Conservation (phyloP, 202 grass and related monocot genomes). For the Carex arenaria region DNA sequence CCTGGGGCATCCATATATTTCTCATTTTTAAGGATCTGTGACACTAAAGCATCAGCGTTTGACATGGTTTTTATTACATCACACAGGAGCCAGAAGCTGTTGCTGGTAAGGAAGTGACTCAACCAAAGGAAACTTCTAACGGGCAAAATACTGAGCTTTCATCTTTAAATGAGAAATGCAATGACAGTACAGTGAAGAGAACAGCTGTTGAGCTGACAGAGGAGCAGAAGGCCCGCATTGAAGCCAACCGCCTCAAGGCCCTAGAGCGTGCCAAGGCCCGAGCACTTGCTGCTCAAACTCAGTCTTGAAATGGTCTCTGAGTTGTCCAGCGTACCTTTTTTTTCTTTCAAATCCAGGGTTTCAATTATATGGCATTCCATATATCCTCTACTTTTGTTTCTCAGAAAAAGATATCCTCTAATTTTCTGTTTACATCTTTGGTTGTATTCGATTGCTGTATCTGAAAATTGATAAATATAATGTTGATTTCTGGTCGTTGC, state of each 20-base stretch:
- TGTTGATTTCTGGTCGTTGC: neutral
- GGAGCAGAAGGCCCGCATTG: conserved; percentile 65
- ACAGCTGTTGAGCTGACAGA: conserved; percentile 37
- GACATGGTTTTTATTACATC: neutral
- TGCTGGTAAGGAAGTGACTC: conserved; percentile 12
- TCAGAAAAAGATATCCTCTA: too few species aligned
- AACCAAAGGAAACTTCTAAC: neutral
- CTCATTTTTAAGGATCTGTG: neutral
- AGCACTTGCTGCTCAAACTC: conserved; percentile 38
- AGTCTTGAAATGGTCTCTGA: neutral
- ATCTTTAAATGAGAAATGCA: conserved; percentile 9
- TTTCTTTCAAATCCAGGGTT: neutral
- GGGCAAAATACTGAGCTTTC: neutral
- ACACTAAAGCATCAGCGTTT: neutral
- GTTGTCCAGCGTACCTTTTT: neutral
- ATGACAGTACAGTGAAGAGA: conserved; percentile 17
- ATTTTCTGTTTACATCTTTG: neutral
- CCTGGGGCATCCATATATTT: neutral
- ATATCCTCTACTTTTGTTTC: neutral
- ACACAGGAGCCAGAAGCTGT: conserved; percentile 9
- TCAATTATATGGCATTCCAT: neutral
- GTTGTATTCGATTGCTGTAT: neutral
- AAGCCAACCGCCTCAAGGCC: conserved; percentile 59
- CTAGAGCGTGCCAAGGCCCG: conserved; percentile 60
- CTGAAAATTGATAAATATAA: neutral